phyloP scores from a whole-genome alignment of 2,329 filamentous ascomycete genomes.

The Daldinia sp. region DNA sequence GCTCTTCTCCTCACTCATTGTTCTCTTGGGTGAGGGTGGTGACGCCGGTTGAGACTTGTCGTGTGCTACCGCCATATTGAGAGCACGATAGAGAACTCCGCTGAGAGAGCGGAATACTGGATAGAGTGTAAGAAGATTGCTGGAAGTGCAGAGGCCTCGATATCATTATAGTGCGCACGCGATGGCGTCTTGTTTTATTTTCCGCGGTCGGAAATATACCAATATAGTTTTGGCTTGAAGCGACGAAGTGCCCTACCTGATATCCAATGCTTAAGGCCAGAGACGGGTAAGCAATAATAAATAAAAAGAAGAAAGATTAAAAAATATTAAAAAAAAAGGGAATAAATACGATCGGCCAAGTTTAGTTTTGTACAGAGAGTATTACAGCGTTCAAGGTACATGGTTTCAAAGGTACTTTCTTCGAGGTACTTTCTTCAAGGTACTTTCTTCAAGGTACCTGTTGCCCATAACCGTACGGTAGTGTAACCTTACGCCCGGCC shows the following conservation, averaged over 20 bases:
- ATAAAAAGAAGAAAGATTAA: neutral
- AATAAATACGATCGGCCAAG: conserved; percentile 13
- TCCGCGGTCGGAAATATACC: conserved; percentile 17
- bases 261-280: neutral
- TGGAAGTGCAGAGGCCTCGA: conserved; percentile 33
- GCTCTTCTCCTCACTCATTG: conserved; percentile 35
- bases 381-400: conserved; percentile 10
- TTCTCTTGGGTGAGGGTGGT: neutral
- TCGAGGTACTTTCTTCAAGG: conserved; percentile 7
- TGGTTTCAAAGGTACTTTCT: neutral
- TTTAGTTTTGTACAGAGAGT: neutral
- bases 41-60: conserved; percentile 27
- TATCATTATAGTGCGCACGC: conserved; percentile 41
- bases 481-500: conserved; percentile 14
- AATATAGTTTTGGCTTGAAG: neutral
- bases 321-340: conserved; percentile 4
- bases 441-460: conserved; percentile 12
- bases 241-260: neutral
- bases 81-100: conserved; percentile 43
- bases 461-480: conserved; percentile 1
- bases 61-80: conserved; percentile 42
- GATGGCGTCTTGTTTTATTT: conserved; percentile 25
- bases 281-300: neutral
- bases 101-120: conserved; percentile 43
- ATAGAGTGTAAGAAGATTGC: conserved; percentile 38